Percentiles rank a stretch among this genome's conserved stretches.
Evolutionary conservation across 2,329 filamentous ascomycete genomes (phyloP).

Genomic region (Emergomyces orientalis): DNA sequence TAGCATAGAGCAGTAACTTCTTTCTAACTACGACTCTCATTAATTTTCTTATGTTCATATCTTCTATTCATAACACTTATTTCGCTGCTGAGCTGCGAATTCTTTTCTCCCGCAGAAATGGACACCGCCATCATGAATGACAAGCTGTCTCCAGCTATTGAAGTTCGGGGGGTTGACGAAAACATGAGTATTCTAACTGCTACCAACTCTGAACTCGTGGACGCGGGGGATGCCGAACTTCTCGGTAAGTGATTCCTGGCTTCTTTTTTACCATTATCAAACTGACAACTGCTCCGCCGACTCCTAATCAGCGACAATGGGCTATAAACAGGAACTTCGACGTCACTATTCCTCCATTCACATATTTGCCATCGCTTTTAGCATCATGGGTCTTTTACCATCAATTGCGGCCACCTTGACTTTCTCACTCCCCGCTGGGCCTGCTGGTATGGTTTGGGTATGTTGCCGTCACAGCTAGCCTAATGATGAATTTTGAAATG

Average conservation of each 20-base stretch:
- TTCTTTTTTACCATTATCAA: not conserved
- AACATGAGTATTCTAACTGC: too few relatives aligned
- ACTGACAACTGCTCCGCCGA: not conserved
- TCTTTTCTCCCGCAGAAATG: too few relatives aligned
- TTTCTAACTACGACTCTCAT: too few relatives aligned
- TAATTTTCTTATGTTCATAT: too few relatives aligned
- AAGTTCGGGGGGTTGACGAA: too few relatives aligned
- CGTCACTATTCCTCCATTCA: conserved; percentile 55
- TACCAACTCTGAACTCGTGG: conserved; percentile 15
- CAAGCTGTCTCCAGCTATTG: too few relatives aligned
- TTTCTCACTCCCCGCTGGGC: conserved; percentile 28
- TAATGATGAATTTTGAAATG: conserved; percentile 1
- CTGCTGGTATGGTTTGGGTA: conserved; percentile 16
- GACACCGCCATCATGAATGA: too few relatives aligned
- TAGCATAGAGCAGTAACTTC: not conserved
- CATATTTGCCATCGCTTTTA: conserved; percentile 52
- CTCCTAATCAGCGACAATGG: conserved; percentile 24
- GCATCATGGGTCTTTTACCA: conserved; percentile 53
- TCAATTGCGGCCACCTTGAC: conserved; percentile 51
- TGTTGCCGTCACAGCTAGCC: not conserved
- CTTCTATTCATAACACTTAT: too few relatives aligned
- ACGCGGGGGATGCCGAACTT: conserved; percentile 20
- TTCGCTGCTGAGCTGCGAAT: too few relatives aligned
- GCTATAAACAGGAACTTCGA: conserved; percentile 52
- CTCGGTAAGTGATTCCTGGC: conserved; percentile 16